Percentiles rank a stretch among this genome's conserved stretches.
phyloP scores from a whole-genome alignment of 1,284 basidiomycete genomes.

The Cutaneotrichosporon cyanovorans region DNA sequence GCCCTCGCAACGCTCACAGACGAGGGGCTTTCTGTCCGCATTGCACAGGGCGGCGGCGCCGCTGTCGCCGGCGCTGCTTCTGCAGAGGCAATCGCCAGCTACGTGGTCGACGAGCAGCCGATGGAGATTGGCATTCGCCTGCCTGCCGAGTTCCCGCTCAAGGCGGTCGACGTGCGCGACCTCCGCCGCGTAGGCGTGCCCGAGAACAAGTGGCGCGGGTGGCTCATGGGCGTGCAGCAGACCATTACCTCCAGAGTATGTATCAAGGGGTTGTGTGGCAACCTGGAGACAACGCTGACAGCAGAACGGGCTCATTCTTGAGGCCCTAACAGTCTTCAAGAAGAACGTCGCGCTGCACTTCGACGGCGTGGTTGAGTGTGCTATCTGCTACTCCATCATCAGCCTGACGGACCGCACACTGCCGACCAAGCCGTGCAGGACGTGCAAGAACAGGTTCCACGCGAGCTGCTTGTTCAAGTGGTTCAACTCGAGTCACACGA shows the following conservation, averaged over 20 bases:
- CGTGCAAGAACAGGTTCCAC: constrained; percentile 94
- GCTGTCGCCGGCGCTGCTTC: constrained; percentile 55
- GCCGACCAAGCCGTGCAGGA: constrained; percentile 87
- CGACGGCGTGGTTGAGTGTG: constrained; percentile 86
- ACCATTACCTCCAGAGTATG: constrained; percentile 76
- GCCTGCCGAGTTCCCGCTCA: constrained; percentile 85
- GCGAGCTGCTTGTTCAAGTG: constrained; percentile 89
- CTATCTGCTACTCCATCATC: constrained; percentile 95
- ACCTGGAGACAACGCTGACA: not conserved
- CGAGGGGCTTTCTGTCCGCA: constrained; percentile 74
- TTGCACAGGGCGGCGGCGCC: constrained; percentile 60
- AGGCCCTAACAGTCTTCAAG: constrained; percentile 89
- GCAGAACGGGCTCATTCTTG: constrained; percentile 83
- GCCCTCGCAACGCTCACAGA: constrained; percentile 62
- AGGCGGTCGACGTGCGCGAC: constrained; percentile 79
- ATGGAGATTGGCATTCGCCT: constrained; percentile 85
- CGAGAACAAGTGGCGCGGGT: constrained; percentile 85
- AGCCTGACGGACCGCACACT: constrained; percentile 80
- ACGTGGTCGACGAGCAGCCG: constrained; percentile 86
- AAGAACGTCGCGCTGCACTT: constrained; percentile 88
- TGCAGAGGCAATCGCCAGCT: constrained; percentile 51
- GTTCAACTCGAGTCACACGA: constrained; percentile 79
- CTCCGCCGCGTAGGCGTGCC: constrained; percentile 78
- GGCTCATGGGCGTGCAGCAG: constrained; percentile 90
- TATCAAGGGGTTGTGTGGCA: constrained; percentile 2